Percentiles rank a stretch among this genome's conserved stretches.
Evolutionary conservation across 192 early-diverging fungal genomes (phyloP).

Genomic region (Glomus cerebriforme): DNA sequence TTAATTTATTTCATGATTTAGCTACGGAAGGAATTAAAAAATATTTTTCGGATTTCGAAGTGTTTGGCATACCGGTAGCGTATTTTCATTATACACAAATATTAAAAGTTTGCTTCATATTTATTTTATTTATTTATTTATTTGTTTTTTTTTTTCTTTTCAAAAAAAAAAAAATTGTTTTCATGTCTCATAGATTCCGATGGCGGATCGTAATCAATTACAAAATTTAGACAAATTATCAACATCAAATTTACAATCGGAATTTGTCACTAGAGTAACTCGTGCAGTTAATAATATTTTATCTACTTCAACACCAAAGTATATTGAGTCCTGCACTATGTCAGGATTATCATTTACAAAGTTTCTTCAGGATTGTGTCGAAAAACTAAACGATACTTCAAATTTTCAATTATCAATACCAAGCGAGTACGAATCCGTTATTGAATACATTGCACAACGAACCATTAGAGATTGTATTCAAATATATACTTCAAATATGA

Average conservation of each 20-base stretch:
- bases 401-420: slow-evolving; percentile 18
- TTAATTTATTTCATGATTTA: not conserved
- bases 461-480: not conserved
- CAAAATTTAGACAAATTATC: slow-evolving; percentile 17
- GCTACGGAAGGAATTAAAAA: slow-evolving; percentile 21
- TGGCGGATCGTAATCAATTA: not conserved
- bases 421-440: slow-evolving; percentile 12
- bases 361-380: slow-evolving; percentile 24
- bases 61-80: slow-evolving; percentile 5
- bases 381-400: slow-evolving; percentile 8
- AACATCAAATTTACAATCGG: not conserved
- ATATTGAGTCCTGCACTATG: slow-evolving; percentile 19
- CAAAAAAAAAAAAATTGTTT: not conserved
- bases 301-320: slow-evolving; percentile 7
- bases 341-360: slow-evolving; percentile 8
- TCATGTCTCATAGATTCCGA: not conserved
- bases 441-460: slow-evolving; percentile 9
- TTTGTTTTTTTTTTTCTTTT: not conserved
- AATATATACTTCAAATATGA: not conserved
- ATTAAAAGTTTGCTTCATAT: not conserved
- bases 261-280: not conserved
- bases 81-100: not conserved
- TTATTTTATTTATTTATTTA: not conserved
- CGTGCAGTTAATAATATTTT: not conserved
- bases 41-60: slow-evolving; percentile 5